These are phyloP conservation scores for Selaginella tamariscina DNA, from an alignment of 75 land plant species.

Conservation along the genomic window DNA sequence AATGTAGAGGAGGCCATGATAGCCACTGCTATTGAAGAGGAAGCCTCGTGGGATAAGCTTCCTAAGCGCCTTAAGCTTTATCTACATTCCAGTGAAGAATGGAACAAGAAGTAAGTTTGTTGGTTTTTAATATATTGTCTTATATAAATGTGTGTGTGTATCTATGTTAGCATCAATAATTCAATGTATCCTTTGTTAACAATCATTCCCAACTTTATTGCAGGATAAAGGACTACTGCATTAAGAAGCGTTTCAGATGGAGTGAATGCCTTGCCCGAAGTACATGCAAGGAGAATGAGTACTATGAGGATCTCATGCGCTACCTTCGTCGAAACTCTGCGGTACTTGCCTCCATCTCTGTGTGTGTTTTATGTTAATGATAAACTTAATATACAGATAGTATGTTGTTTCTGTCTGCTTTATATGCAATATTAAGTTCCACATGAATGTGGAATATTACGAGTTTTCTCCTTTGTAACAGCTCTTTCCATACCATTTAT, in stretches of 20 bases:
- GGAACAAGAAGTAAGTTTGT: conserved; percentile 53
- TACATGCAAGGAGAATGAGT: conserved; percentile 83
- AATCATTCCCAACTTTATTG: neutral
- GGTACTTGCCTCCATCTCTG: conserved; percentile 30
- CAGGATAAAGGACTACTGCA: conserved; percentile 87
- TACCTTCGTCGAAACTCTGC: conserved; percentile 83
- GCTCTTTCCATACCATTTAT: conserved; percentile 93
- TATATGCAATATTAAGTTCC: no score
- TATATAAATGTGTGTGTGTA: no score
- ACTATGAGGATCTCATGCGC: conserved; percentile 95
- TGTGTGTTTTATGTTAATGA: no score
- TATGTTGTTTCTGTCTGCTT: no score
- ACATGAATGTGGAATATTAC: no score
- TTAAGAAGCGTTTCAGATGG: conserved; percentile 82
- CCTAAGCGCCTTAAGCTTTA: conserved; percentile 82
- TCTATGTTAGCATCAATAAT: no score
- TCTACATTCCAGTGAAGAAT: conserved; percentile 73
- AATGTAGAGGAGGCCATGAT: conserved; percentile 85
- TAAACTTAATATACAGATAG: no score
- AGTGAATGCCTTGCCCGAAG: conserved; percentile 80
- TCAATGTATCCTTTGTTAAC: no score
- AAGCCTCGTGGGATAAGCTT: conserved; percentile 74
- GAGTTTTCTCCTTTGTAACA: no score
- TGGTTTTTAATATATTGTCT: no score
- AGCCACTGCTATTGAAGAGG: conserved; percentile 69